Base-by-base conservation (phyloP, 805 yeast species). In the Candida schatavii region DNA sequence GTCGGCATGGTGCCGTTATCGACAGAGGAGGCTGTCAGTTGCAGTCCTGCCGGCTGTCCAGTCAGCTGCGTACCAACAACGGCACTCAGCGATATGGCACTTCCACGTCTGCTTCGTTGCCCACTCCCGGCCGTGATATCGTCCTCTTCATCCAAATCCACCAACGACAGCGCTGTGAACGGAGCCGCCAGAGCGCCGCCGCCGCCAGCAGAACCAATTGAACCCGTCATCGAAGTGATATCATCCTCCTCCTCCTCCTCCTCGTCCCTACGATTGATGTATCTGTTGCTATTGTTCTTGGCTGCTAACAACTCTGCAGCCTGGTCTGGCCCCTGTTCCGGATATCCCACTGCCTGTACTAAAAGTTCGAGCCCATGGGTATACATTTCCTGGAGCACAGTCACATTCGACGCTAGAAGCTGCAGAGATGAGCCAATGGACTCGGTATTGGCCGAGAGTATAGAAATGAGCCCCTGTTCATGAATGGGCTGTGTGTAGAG, bases 401-500 rank as follows among this genome's bases (percentile, higher is more conserved):
- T n/a, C 14, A 25, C 18, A 18, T 7, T 44, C 23, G 23, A 10
- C 13, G n/a, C 18, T 29, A 31, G 31, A n/a, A 21, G 17, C 35
- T 31, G 27, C 13, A 39, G 21, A 29, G 21, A 20, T 18, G 39
- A 10, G 5, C 21, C 40, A 18, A 36, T 17, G 6, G 33, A 22
- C n/a, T 39, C 52, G 18, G 55, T 31, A 41, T 60, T 61, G 32
- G 59, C 51, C 5, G 41, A 47, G 22, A 63, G 40, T 7, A 46
- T 44, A 7, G 62, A 51, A 29, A 45, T 45, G 21, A 63, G 44
- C 3, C 59, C 57, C n/a, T 47, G 50, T n/a, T 37, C 27, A 37
- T 59, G 59, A 14, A 63, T 47, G 6, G 59, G 56, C 1, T 57
- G 50, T 11, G 56, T 53, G 49, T 46, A 62, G 18, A 64, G 37